Conservation (phyloP, 1,284 basidiomycete genomes). For the Schizophyllum commune region DNA sequence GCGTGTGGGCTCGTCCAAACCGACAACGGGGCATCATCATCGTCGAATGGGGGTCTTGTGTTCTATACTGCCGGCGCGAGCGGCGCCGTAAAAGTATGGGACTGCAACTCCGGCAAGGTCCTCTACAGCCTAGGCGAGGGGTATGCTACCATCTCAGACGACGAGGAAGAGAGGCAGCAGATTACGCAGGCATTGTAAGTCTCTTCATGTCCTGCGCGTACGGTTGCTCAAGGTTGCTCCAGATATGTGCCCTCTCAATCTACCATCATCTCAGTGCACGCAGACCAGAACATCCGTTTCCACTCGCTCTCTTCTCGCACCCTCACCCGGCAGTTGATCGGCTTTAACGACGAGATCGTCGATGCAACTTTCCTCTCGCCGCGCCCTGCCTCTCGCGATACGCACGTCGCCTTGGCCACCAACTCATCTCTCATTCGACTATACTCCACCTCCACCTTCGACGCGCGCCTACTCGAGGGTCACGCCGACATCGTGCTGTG, state of each 20-base stretch:
- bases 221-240: slow-evolving; percentile 11
- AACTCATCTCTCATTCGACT: slow-evolving; percentile 91
- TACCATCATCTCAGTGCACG: slow-evolving; percentile 83
- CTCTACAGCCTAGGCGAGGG: slow-evolving; percentile 56
- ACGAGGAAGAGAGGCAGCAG: slow-evolving; percentile 73
- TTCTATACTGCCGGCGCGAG: slow-evolving; percentile 90
- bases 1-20: slow-evolving; percentile 64
- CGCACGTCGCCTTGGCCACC: slow-evolving; percentile 87
- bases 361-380: slow-evolving; percentile 75
- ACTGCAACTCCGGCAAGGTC: slow-evolving; percentile 58
- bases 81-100: slow-evolving; percentile 80
- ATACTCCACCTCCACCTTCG: slow-evolving; percentile 67
- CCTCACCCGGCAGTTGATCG: slow-evolving; percentile 82
- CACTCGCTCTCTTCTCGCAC: slow-evolving; percentile 62
- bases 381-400: slow-evolving; percentile 33
- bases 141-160: slow-evolving; percentile 35
- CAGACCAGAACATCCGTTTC: slow-evolving; percentile 95
- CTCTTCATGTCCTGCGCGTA: slow-evolving; percentile 10
- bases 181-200: slow-evolving; percentile 67
- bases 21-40: slow-evolving; percentile 36
- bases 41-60: slow-evolving; percentile 32
- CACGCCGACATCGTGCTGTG: slow-evolving; percentile 91
- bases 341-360: slow-evolving; percentile 98
- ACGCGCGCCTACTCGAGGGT: slow-evolving; percentile 78
- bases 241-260: slow-evolving; percentile 65